Percentiles rank a stretch among this genome's conserved stretches.
Evolutionary conservation across 2,329 filamentous ascomycete species (phyloP).

Genomic region (Dactylellina cionopaga): DNA sequence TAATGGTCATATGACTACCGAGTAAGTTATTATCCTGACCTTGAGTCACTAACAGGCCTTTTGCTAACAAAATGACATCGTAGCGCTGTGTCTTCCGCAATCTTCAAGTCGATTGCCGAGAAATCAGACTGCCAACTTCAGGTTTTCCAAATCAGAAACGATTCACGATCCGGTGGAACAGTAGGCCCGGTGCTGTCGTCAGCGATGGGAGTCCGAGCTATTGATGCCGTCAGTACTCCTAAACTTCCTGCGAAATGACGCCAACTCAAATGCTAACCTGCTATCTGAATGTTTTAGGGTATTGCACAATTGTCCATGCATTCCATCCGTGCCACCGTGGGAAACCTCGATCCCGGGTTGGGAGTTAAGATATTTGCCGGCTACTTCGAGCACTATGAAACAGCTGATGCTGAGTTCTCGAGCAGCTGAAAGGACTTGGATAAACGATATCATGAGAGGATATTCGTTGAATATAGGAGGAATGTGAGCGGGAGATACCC

Average conservation of each 20-base stretch:
- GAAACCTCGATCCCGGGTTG: conserved; percentile 83
- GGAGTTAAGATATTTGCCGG: conserved; percentile 89
- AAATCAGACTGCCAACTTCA: conserved; percentile 78
- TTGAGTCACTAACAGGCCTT: neutral
- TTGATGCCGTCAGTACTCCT: conserved; percentile 71
- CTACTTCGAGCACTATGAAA: conserved; percentile 86
- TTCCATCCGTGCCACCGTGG: conserved; percentile 87
- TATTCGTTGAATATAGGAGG: conserved; percentile 13
- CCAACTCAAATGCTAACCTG: neutral
- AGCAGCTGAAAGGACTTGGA: conserved; percentile 61
- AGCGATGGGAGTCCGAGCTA: conserved; percentile 80
- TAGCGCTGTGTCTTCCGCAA: conserved; percentile 77
- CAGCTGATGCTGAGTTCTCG: conserved; percentile 80
- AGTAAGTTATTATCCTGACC: conserved; percentile 61
- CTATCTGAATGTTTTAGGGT: conserved; percentile 62
- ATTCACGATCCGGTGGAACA: conserved; percentile 86
- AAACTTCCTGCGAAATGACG: neutral
- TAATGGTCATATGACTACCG: conserved; percentile 96
- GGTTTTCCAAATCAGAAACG: conserved; percentile 94
- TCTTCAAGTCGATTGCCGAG: conserved; percentile 81
- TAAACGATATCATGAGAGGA: no score
- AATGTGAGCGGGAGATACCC: conserved; percentile 24
- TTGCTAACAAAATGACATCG: conserved; percentile 1
- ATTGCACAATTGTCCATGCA: conserved; percentile 96
- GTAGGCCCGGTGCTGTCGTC: conserved; percentile 91